Evolutionary conservation across 306 rosid species (phyloP).

Genomic region (Cercis canadensis): DNA sequence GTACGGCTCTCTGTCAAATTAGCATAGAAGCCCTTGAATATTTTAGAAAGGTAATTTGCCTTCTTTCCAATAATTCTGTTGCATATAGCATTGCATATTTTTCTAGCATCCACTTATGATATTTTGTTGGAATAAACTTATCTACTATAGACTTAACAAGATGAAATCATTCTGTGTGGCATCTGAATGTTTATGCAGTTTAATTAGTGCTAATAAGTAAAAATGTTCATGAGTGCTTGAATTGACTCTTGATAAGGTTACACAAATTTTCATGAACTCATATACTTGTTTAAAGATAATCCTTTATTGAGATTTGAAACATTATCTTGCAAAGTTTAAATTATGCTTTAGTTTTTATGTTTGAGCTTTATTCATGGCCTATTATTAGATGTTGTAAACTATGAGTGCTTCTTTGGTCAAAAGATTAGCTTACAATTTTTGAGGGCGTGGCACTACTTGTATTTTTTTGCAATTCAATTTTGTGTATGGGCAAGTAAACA

Average conservation of each 20-base stretch:
- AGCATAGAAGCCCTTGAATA: conserved; percentile 87
- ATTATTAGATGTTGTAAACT: conserved; percentile 20
- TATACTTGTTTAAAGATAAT: conserved; percentile 12
- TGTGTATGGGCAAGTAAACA: conserved; percentile 31
- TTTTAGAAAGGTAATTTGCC: conserved; percentile 77
- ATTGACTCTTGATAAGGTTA: conserved; percentile 10
- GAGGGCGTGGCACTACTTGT: neutral
- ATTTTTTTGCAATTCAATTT: conserved; percentile 33
- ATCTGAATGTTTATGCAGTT: conserved; percentile 17
- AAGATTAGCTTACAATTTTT: conserved; percentile 22
- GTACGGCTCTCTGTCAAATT: conserved; percentile 93
- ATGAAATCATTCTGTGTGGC: conserved; percentile 8
- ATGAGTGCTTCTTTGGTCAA: neutral
- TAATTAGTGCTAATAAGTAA: conserved; percentile 12
- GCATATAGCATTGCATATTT: conserved; percentile 13
- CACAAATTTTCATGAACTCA: conserved; percentile 4
- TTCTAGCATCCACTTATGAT: conserved; percentile 28
- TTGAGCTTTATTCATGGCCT: conserved; percentile 8
- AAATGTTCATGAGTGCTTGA: conserved; percentile 14
- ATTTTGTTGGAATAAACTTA: conserved; percentile 20
- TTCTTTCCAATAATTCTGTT: conserved; percentile 15
- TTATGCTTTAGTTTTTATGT: conserved; percentile 11
- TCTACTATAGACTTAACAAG: conserved; percentile 23
- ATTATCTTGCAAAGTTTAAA: conserved; percentile 17
- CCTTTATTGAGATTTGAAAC: neutral